phyloP scores from a whole-genome alignment of 2,329 filamentous ascomycete species.

The Apiospora arundinis region DNA sequence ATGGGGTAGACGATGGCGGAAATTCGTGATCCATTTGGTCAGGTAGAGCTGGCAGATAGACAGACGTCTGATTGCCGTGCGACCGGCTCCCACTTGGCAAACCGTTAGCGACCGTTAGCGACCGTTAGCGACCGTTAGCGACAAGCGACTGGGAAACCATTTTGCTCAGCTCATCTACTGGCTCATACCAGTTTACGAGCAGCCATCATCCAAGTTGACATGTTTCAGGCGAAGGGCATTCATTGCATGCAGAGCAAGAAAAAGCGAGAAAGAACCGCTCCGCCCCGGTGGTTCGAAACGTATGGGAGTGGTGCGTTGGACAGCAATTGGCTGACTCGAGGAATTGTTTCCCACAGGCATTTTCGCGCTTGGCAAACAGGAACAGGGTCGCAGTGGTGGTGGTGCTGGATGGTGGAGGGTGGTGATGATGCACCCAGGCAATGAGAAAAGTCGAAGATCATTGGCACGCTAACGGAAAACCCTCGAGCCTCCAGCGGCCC shows the following conservation, averaged over 20 bases:
- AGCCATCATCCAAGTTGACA: constrained; percentile 1
- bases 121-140: neutral
- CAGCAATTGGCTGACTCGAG: too few relatives aligned
- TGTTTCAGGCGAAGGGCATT: constrained; percentile 7
- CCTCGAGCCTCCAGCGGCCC: neutral
- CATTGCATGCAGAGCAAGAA: too few relatives aligned
- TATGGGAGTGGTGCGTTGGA: neutral
- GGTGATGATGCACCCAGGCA: neutral
- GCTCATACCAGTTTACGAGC: neutral
- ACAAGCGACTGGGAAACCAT: neutral
- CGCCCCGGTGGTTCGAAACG: neutral
- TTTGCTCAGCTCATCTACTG: too few relatives aligned
- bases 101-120: too few relatives aligned
- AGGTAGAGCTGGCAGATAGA: neutral
- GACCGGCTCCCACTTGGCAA: neutral
- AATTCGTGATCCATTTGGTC: neutral
- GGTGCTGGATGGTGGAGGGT: neutral
- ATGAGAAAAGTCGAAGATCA: constrained; percentile 7
- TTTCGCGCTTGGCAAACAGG: neutral
- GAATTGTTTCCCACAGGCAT: too few relatives aligned
- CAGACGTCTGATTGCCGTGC: neutral
- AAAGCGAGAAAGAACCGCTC: neutral
- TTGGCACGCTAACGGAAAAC: constrained; percentile 5
- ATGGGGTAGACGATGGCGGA: neutral
- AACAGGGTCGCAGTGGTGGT: neutral